Base-by-base conservation (phyloP, 2,329 filamentous ascomycete genomes). In the Trichoderma sp. region DNA sequence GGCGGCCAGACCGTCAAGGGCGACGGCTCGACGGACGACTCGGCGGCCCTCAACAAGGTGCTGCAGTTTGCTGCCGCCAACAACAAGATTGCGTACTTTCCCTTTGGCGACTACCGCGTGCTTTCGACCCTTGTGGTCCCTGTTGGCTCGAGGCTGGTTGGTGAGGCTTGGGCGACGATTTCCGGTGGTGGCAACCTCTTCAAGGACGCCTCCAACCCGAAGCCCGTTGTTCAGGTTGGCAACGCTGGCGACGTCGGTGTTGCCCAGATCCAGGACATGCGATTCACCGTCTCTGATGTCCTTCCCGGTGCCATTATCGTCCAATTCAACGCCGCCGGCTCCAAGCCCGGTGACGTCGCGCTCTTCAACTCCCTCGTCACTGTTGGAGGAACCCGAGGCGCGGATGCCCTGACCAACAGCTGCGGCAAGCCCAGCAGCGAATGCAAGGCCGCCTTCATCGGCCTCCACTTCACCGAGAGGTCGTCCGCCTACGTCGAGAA, bases 101-200 rank as follows among this genome's bases (percentile, higher is more conserved):
- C 73, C 17, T 73, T 69, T 64, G 72, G 73, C 19, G 68, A 67
- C 43, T 74, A 74, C 66, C 67, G 67, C 10, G 71, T 74, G n/a
- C 67, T 71, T 26, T 70, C 68, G 5, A 74, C 72, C 2, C 66
- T 74, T 0, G 28, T 68, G 15, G 59, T 74, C 14, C 72, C 72
- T 12, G 59, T 71, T 6, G 81, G 82, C n/a, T 82, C 82, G 7
- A 78, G 78, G 3, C 79, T 88, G 28, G 77, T 85, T 14, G 86
- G 86, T 19, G 83, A 87, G 72, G 79, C 80, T 5, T 85, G 83
- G 78, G 79, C 83, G 7, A 77, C 78, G 5, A 81, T 83, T 70
- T 80, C 78, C 21, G 83, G 77, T 2, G 74, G 73, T 3, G 84
- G 84, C 10, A 47, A 66, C 39, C 69, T 63, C 69, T 64, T 78